Evolutionary conservation across 2,329 filamentous ascomycete species (phyloP), one percentile per base, ranked within the genome.

Genomic region (Clarireedia sp.): DNA sequence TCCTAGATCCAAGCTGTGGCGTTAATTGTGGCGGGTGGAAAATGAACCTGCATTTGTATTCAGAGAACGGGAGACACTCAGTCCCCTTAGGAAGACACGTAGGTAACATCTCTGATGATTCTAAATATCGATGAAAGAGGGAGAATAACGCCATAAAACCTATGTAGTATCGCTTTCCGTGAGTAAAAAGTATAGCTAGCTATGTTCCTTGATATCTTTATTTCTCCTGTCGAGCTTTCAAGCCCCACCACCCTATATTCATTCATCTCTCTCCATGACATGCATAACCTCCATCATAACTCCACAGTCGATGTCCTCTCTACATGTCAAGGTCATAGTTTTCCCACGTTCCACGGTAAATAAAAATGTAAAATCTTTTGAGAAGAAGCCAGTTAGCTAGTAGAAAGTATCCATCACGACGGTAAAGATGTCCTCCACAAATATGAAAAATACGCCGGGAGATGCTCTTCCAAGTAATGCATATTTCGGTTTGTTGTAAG

Each of bases 181-280:
- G 38, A 41, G 19, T 17, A 41, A 19, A 41, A 41, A 41, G 16
- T 41, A 6, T 37, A 41, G 23, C 24, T 48, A 48, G 24, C 51
- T 48, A 48, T 48, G n/a, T 53, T 40, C 43, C 43, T 40, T 48
- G 19, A 49, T 40, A 47, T 44, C 51, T 43, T 29, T 51, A 16
- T n/a, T 33, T 24, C 49, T 19, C 51, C 37, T 26, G 37, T 19
- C 38, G 19, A 41, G 4, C 19, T 41, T 41, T 19, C 29, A 33
- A 33, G 12, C 8, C 12, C 12, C 29, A 33, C 14, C 38, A 9
- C 14, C 3, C n/a, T 41, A 41, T 41, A 41, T 41, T 41, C 38
- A 41, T 41, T 41, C 38, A 40, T 40, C 2, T 40, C 17, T 40
- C 17, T 19, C 14, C 17, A 41, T 41, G 6, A n/a, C n/a, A 41